phyloP scores from a whole-genome alignment of 768 basidiomycete genomes.

The Scleroderma bovista region DNA sequence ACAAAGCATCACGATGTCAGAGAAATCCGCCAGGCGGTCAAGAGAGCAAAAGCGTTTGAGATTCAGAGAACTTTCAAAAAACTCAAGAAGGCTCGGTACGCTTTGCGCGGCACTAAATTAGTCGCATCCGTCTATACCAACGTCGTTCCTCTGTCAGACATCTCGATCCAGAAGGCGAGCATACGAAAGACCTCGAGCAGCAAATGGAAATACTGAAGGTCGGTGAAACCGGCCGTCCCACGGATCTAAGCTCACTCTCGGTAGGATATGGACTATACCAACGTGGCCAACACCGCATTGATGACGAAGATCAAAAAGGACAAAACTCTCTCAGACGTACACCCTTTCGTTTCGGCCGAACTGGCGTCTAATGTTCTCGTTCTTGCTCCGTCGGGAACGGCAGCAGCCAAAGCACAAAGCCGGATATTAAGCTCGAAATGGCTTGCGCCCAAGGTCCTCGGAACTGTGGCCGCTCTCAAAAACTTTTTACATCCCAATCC shows the following conservation, averaged over 20 bases:
- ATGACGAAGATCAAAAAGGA: slow-evolving; percentile 72
- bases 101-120: neutral
- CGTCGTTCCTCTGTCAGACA: slow-evolving; percentile 17
- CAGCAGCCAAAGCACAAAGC: slow-evolving; percentile 56
- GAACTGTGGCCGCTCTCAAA: slow-evolving; percentile 47
- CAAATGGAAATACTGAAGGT: slow-evolving; percentile 69
- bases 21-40: slow-evolving; percentile 69
- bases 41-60: slow-evolving; percentile 79
- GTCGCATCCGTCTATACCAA: neutral
- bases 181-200: slow-evolving; percentile 46
- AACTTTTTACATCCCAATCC: slow-evolving; percentile 31
- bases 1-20: slow-evolving; percentile 69
- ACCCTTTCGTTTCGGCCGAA: slow-evolving; percentile 41
- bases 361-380: slow-evolving; percentile 32
- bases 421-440: slow-evolving; percentile 73
- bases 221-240: slow-evolving; percentile 5
- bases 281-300: slow-evolving; percentile 60
- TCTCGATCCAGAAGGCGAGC: slow-evolving; percentile 33
- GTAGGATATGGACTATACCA: slow-evolving; percentile 55
- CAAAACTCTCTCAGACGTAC: slow-evolving; percentile 45
- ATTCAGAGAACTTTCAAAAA: slow-evolving; percentile 79
- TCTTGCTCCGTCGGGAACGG: slow-evolving; percentile 36
- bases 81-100: slow-evolving; percentile 63
- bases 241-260: neutral
- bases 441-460: slow-evolving; percentile 54